Evolutionary conservation across 2,329 filamentous ascomycete genomes (phyloP), one percentile per base, ranked within the genome.

Genomic region (Stachybotrys chartarum): DNA sequence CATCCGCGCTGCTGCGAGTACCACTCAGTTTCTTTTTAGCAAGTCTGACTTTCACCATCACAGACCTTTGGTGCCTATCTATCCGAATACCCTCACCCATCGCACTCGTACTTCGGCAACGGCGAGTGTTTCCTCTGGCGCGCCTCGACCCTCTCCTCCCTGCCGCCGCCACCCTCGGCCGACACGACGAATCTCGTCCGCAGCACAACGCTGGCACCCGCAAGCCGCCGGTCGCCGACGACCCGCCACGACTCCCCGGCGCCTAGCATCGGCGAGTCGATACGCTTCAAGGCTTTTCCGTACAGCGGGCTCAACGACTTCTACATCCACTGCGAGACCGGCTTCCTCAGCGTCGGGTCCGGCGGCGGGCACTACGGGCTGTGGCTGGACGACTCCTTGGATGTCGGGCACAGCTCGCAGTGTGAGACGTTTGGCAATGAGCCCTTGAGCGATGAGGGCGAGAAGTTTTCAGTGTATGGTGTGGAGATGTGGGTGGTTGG

Each of bases 261-360:
- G 5, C 64, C 80, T 1, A 80, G 78, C 30, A 84, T 84, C 5
- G 82, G 85, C 5, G 89, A 93, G 58, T 81, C 85, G 30, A 90
- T 97, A 62, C 85, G 94, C 18, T 99, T 99, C 80, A 97, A 96
- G 73, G 93, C 93, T 0, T 99, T 97, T 65, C 92, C 93, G 0
- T 97, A 97, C 67, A 95, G 89, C 55, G 94, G 94, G 6, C 83
- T 96, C 46, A 97, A 99, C 70, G 94, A 97, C 71, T 99, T 96
- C 69, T 91, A 93, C 76, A 94, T 97, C 62, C 88, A 95, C 65
- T 97, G 93, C 72, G 91, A 97, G 72, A 78, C 84, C 3, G 83
- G 86, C 30, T 97, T 89, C 68, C 72, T 99, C 14, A 94, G 89
- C 65, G 80, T 97, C 18, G 94, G 94, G 11, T 93, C 91, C 55